Evolutionary conservation across 75 land plant genomes (phyloP).

Genomic region (Cryptomeria japonica): DNA sequence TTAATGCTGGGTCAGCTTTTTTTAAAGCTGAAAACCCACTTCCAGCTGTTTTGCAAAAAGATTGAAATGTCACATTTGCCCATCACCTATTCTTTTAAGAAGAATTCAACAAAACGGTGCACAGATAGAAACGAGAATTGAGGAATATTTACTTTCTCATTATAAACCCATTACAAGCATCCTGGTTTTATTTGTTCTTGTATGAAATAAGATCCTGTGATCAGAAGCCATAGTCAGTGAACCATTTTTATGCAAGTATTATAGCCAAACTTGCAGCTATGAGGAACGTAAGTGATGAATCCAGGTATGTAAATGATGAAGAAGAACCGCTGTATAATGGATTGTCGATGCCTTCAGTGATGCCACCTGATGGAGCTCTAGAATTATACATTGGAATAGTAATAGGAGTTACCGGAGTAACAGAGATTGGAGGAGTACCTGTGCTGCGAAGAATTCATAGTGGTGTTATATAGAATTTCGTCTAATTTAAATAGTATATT

Average conservation of each 20-base stretch:
- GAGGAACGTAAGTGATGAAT: neutral
- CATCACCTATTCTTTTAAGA: no score
- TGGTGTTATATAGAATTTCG: neutral
- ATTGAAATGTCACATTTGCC: no score
- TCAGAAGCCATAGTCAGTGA: neutral
- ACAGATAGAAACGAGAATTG: no score
- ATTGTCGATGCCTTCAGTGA: neutral
- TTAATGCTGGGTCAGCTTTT: no score
- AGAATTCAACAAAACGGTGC: no score
- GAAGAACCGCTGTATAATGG: neutral
- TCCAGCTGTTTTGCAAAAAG: no score
- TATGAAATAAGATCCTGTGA: no score
- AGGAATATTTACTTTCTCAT: no score
- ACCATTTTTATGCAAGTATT: neutral
- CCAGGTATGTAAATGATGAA: neutral
- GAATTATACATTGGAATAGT: neutral
- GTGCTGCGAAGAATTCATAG: conserved; percentile 1
- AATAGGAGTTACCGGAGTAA: neutral
- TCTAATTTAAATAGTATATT: no score
- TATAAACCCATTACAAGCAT: no score
- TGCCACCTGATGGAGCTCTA: neutral
- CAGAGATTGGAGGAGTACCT: neutral
- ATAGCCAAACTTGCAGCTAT: neutral
- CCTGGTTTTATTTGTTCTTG: no score
- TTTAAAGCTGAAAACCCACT: no score